Evolutionary conservation across 257 asterid genomes (phyloP), one percentile per base, ranked within the genome.

Genomic region (Solanum medicagineum): DNA sequence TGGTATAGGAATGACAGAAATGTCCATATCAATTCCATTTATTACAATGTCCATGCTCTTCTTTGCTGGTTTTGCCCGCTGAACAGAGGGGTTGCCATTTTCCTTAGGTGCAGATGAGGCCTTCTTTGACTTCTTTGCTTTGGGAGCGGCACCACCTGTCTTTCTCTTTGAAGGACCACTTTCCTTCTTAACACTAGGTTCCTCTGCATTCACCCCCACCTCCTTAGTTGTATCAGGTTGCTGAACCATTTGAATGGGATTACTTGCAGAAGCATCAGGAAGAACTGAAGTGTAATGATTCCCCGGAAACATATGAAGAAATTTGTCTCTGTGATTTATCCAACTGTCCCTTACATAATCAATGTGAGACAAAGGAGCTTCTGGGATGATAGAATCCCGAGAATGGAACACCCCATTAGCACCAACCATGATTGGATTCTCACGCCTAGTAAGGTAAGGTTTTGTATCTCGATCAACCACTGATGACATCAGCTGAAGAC

Each of bases 401-500:
- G 92, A 93, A 84, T 92, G 93, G 83, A 73, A 93, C 8, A 91
- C 84, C 45, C 98, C 98, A 65, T 91, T 95, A 54, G 95, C 83
- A 47, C 95, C 89, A 16, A 92, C 93, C 93, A 92, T 89, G 16
- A 89, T 86, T 0, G 96, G 91, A 85, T 90, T 85, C 4, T 93
- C 98, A 16, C 97, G 93, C 14, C 92, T 93, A 0, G 94, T 42
- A 4, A 92, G 87, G 85, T 90, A 95, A 62, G 99, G 93, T 57
- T 95, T 95, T 0, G 97, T 86, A 87, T 94, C 98, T 22, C 95
- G 94, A 75, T 96, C 99, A 14, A 85, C 85, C 81, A 92, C 83
- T 8, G 99, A 83, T 4, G 98, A 84, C 97, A 95, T 94, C 87
- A 96, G 97, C 90, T 96, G 98, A 81, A 96, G 94, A 77, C 94